phyloP scores from a whole-genome alignment of 441 rosid genomes.

The Erodium texanum region DNA sequence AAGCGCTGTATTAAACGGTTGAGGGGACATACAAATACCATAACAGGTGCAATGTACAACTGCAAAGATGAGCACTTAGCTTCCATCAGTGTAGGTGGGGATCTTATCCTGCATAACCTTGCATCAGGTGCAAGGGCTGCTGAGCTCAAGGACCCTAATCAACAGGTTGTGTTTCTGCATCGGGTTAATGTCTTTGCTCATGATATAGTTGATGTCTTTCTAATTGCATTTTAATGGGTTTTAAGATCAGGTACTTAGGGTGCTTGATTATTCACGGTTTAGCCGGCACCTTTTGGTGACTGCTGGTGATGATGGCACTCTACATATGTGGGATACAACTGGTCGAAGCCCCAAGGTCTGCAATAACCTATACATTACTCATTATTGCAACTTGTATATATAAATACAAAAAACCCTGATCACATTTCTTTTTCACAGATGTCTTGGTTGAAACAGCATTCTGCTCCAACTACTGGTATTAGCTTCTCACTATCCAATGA shows the following conservation, averaged over 20 bases:
- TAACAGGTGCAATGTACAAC: slow-evolving; percentile 86
- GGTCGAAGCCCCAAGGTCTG: slow-evolving; percentile 93
- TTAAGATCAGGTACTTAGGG: slow-evolving; percentile 90
- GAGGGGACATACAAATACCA: slow-evolving; percentile 78
- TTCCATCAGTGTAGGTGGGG: slow-evolving; percentile 76
- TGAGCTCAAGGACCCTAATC: slow-evolving; percentile 85
- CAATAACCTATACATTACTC: neutral
- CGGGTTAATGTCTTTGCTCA: too few species aligned
- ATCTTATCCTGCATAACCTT: slow-evolving; percentile 87
- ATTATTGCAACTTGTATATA: neutral
- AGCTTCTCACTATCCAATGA: slow-evolving; percentile 90
- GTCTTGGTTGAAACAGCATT: slow-evolving; percentile 92
- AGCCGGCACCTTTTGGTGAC: slow-evolving; percentile 86
- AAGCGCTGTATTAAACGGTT: slow-evolving; percentile 85
- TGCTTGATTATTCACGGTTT: slow-evolving; percentile 85
- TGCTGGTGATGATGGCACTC: slow-evolving; percentile 96
- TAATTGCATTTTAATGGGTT: slow-evolving; percentile 32
- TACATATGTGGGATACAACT: slow-evolving; percentile 91
- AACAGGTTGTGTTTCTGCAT: slow-evolving; percentile 60
- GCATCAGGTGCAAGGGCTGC: slow-evolving; percentile 78
- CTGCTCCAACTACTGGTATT: slow-evolving; percentile 86
- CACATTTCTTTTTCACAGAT: slow-evolving; percentile 39
- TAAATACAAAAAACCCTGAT: neutral
- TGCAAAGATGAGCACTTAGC: slow-evolving; percentile 97
- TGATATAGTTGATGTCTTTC: too few species aligned